Evolutionary conservation across 1,284 basidiomycete genomes (phyloP), one percentile per base, ranked within the genome.

Genomic region (Mycena citricolor): DNA sequence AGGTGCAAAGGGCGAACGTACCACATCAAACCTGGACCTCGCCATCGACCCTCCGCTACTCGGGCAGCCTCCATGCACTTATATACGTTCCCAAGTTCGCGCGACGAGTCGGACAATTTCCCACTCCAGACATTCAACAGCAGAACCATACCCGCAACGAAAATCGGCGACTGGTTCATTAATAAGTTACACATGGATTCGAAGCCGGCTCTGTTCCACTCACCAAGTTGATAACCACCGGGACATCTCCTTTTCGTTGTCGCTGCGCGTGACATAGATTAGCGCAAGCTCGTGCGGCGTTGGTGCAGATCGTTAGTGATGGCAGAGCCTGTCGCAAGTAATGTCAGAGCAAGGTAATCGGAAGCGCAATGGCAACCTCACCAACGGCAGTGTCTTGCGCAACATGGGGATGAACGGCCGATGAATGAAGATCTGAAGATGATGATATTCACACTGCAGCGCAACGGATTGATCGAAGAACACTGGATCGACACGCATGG

Each of bases 281-380:
- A 31, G 70, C 73, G 43, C 77, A 79, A 4, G 76, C 76, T 1
- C 79, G 66, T 4, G 81, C 77, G 3, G 80, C 80, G 44, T 79
- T 81, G 29, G 76, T 76, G 64, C 81, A 83, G 45, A 83, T 81
- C 2, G 79, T 76, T 7, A 83, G 68, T 3, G 79, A 81, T 0
- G 81, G 79, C 59, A 74, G 73, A 6, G 67, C 64, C 7, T 73
- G 57, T 4, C 68, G 63, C 1, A 68, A 68, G 2, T 68, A 65
- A 45, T 70, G 69, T 31, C 63, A 62, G 16, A 68, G 70, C 0
- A 71, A 71, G 1, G 19, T 14, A 3, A 3, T n/a, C 23, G 29
- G 22, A 2, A 4, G n/a, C 11, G 8, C 23, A 14, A 3, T 21
- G 3, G 26, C 16, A 2, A n/a, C 2, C 30, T n/a, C 11, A 23